Base-by-base conservation (phyloP, 176 grass and related monocot genomes). In the Cenchrus purpureus region DNA sequence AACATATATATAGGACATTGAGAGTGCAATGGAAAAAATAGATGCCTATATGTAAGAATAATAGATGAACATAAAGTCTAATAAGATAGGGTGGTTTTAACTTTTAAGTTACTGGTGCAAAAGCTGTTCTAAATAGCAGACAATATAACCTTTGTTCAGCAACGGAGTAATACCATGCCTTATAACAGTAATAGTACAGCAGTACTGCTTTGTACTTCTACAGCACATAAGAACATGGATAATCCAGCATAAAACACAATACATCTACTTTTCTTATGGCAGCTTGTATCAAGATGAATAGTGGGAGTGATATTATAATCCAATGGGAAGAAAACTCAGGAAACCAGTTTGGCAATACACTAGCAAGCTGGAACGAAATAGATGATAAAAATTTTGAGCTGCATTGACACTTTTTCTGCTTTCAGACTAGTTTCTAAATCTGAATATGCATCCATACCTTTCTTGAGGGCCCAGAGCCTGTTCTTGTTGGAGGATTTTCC, bases 401-500 rank as follows among this genome's bases (percentile, higher is more conserved):
- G 28, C 17, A 61, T 29, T 76, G n/a, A 2, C 44, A 16, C 1
- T 31, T 31, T 31, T 34, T 52, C 8, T 10, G 44, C 11, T 72
- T 77, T 77, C 66, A 46, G 11, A 19, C 28, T 57, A 84, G 29
- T 80, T 74, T 71, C 69, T 43, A 37, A 89, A 71, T 34, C 46
- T 71, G 45, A 69, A 83, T 79, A 28, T 60, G 59, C 15, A 71
- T 82, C 46, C n/a, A 4, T 96, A 96, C 94, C 97, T 99, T 99
- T 74, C 97, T 93, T 77, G 93, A 92, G 25, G 85, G 81, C 29
- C 97, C 93, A 66, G 97, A 94, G 74, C 93, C 93, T 57, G 88
- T 88, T 92, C 88, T 92, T 67, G 91, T 68, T 88, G 97, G 91
- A 80, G 92, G 85, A 74, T 86, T 86, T 83, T 99, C 97, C 88